A percentile compares a stretch with the other conserved stretches of the same genome.
phyloP scores from a whole-genome alignment of 2,329 filamentous ascomycete species.

The Colletotrichum liriopes region DNA sequence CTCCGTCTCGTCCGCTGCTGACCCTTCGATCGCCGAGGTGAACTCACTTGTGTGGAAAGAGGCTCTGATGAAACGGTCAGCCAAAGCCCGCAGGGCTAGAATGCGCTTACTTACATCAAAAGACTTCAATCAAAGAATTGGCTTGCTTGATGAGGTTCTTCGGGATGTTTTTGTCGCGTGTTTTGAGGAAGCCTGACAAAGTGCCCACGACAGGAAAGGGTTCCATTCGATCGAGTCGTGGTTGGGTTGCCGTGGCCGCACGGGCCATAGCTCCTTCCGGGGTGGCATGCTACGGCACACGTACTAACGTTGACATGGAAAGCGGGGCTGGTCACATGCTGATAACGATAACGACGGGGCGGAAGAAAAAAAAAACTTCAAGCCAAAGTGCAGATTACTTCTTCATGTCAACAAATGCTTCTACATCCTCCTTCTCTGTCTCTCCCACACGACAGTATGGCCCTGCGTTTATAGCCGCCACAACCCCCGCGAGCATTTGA shows the following conservation, averaged over 20 bases:
- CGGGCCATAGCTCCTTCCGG: conserved; percentile 28
- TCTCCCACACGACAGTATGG: conserved; percentile 29
- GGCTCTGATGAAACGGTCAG: conserved; percentile 7
- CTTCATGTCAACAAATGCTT: conserved; percentile 20
- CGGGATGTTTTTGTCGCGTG: conserved; percentile 25
- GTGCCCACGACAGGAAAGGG: conserved; percentile 26
- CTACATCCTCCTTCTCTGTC: conserved; percentile 42
- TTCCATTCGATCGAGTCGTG: conserved; percentile 29
- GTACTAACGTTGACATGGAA: conserved; percentile 22
- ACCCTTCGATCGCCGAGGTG: conserved; percentile 4
- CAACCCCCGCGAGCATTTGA: conserved; percentile 25
- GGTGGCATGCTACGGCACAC: conserved; percentile 19
- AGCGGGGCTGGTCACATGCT: conserved; percentile 41
- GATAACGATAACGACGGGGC: conserved; percentile 42
- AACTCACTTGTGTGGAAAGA: conserved; percentile 26
- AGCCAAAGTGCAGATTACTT: conserved; percentile 52
- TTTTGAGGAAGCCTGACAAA: conserved; percentile 30
- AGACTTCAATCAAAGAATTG: conserved; percentile 4
- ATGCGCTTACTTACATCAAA: conserved; percentile 13
- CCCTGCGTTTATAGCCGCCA: conserved; percentile 32
- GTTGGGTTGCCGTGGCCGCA: conserved; percentile 34
- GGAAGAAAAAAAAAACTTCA: conserved; percentile 41
- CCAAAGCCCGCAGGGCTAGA: neutral
- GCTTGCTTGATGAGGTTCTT: conserved; percentile 5
- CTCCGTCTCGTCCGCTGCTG: conserved; percentile 5